These are phyloP conservation scores for Lentinula boryana DNA, from an alignment of 768 basidiomycete genomes.

Conservation along the genomic window DNA sequence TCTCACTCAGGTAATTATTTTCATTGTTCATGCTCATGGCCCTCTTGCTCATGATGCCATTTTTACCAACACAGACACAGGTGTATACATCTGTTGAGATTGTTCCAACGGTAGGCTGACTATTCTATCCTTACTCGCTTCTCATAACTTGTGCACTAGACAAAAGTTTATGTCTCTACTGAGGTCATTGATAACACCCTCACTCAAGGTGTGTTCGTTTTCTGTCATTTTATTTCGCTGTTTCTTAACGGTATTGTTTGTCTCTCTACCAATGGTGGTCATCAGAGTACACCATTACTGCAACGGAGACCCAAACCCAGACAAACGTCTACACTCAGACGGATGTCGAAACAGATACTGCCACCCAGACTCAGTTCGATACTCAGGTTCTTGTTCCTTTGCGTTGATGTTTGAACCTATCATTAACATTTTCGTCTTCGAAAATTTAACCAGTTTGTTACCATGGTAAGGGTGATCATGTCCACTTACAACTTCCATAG, in stretches of 20 bases:
- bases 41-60: background rate
- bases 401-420: background rate
- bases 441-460: conserved; percentile 39
- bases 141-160: background rate
- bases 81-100: conserved; percentile 41
- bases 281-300: conserved; percentile 51
- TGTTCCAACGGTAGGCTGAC: conserved; percentile 46
- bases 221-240: background rate
- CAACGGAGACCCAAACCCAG: conserved; percentile 55
- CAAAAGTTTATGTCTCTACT: conserved; percentile 54
- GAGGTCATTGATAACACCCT: conserved; percentile 54
- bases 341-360: conserved; percentile 47
- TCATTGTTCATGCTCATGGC: background rate
- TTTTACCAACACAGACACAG: background rate
- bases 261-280: background rate
- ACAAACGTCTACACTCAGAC: conserved; percentile 49
- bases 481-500: too few species aligned
- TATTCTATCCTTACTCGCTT: background rate
- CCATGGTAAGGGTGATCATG: conserved; percentile 17
- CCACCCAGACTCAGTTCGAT: conserved; percentile 29
- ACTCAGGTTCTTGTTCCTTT: background rate
- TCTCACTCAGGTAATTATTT: conserved; percentile 13
- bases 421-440: background rate
- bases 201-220: conserved; percentile 21
- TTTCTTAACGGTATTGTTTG: background rate